Evolutionary conservation across 768 basidiomycete genomes (phyloP), one percentile per base, ranked within the genome.

Genomic region (Naganishia vishniacii): DNA sequence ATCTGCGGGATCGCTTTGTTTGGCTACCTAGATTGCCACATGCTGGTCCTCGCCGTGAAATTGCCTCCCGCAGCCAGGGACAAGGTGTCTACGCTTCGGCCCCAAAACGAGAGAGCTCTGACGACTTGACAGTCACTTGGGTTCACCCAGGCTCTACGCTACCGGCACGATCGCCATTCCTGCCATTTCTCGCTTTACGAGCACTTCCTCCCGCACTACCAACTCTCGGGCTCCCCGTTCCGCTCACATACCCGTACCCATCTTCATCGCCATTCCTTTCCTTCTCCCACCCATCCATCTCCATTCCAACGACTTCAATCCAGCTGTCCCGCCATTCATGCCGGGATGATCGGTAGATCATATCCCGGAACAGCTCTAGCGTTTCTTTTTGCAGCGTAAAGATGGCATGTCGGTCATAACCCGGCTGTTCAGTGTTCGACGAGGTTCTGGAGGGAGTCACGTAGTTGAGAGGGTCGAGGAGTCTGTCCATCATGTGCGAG

Each of bases 241-340:
- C 47, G 11, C 20, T 29, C 11, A 29, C 45, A 46, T 9, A 25
- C 37, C 13, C 23, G 26, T 37, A 41, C 1, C 53, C 53, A 20
- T 56, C 53, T 18, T 56, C 53, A 13, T 56, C 34, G 13, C 15
- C 34, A 2, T 37, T 20, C 53, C 26, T 56, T 11, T 56, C 53
- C 32, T 56, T 56, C 40, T 56, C 53, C 53, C 53, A 56, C 15
- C 53, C 53, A 40, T 56, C 53, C 53, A 56, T 56, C 53, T 56
- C 53, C 53, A 56, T 56, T 18, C 34, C 53, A 3, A 56, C 53
- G 53, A 56, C 32, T 20, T 56, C 53, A 13, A 56, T 20, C 53
- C 53, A 56, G 11, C 53, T 6, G 23, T 56, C 37, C n/a, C 37
- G 32, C 53, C 53, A 56, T 56, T 37, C 53, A 26, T 56, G 53